Evolutionary conservation across 768 basidiomycete species (phyloP).

Genomic region (Hericium rajendrae): DNA sequence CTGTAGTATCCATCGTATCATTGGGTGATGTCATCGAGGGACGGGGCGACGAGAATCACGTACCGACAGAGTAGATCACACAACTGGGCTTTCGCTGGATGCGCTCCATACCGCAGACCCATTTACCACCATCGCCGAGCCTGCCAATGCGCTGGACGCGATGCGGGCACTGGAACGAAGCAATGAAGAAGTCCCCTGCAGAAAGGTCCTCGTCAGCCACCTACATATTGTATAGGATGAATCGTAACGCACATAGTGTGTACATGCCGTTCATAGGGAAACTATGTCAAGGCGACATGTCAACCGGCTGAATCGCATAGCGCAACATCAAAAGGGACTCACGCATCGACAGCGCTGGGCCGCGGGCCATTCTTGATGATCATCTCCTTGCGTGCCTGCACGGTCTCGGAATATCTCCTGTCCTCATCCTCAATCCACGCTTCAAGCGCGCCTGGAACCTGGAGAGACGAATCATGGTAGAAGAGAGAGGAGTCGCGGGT

Average conservation of each 20-base stretch:
- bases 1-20: not conserved
- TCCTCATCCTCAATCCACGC: not conserved
- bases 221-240: not conserved
- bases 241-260: not conserved
- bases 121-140: constrained; percentile 63
- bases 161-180: constrained; percentile 36
- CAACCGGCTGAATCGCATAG: not conserved
- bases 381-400: not conserved
- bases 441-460: not conserved
- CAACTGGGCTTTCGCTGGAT: constrained; percentile 45
- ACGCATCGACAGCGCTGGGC: not conserved
- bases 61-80: constrained; percentile 48
- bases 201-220: not conserved
- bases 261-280: not conserved
- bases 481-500: not conserved
- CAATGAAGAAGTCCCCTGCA: constrained; percentile 37
- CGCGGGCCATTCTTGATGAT: not conserved
- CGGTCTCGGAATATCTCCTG: not conserved
- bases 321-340: not conserved
- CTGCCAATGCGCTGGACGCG: constrained; percentile 33
- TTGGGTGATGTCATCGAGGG: too few species aligned
- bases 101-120: constrained; percentile 54
- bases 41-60: not conserved
- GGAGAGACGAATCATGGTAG: not conserved
- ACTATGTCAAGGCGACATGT: not conserved